Base-by-base conservation (phyloP, 305 asterid genomes). In the Lippia alba region DNA sequence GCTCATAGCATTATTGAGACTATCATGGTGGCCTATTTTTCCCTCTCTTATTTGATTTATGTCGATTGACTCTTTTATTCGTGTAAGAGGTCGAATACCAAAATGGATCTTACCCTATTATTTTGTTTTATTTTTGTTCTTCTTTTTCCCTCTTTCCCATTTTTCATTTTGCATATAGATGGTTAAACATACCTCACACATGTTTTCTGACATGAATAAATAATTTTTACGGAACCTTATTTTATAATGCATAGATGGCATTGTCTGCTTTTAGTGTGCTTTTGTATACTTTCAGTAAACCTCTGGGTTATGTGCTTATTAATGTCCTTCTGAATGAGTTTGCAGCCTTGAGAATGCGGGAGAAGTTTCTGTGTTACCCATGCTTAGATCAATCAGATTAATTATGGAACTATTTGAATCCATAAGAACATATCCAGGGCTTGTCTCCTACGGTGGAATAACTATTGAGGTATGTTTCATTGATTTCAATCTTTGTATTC, bases 271-370 rank as follows among this genome's bases (percentile, higher is more conserved):
- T 70, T 62, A 56, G 61, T 33, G 55, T 44, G 41, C 56, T 6
- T 51, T 51, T 24, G 19, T 17, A 24, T 67, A 34, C 64, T 34
- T 24, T 24, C 30, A 24, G 30, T n/a, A n/a, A 8, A 56, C 57
- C 18, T 69, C 66, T n/a, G 33, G 60, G 50, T 63, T 63, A 45
- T 36, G 34, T 60, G 65, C 74, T 80, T 46, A 76, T 70, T 54
- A 15, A 33, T 33, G 45, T 55, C 49, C 73, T 67, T 66, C 40
- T 67, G 69, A 58, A 69, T 65, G 75, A 74, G 60, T 74, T 73
- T 74, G 84, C 87, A 94, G 96, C 80, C 96, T 94, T 62, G 99
- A 91, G 79, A 90, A 94, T 84, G 96, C 97, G 77, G 96, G 96
- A 55, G 99, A 94, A 71, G 78, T 70, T 62, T 94, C 97, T 77